Conservation (phyloP, 2,329 filamentous ascomycete genomes). For the Colletotrichum camelliae region DNA sequence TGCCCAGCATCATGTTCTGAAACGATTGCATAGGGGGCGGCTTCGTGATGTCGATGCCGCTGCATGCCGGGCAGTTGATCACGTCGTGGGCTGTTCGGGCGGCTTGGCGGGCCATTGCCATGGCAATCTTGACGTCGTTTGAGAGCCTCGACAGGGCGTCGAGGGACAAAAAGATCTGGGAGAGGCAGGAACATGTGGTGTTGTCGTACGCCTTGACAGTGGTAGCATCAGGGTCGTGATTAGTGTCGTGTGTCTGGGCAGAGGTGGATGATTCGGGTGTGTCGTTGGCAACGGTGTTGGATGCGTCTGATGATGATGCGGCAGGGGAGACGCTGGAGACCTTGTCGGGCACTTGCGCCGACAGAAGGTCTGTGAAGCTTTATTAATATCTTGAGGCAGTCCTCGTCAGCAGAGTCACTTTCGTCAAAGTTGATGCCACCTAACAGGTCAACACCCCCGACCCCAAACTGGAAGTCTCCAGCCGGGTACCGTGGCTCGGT, state of each 20-base stretch:
- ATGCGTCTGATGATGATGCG: slow-evolving; percentile 3
- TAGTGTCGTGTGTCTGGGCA: not conserved
- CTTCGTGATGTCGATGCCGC: slow-evolving; percentile 37
- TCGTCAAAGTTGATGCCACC: slow-evolving; percentile 38
- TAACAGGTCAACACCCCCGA: slow-evolving; percentile 32
- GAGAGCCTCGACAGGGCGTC: slow-evolving; percentile 55
- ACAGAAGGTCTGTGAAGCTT: slow-evolving; percentile 9
- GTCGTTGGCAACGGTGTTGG: not conserved
- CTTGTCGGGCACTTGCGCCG: slow-evolving; percentile 4
- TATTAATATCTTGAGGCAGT: slow-evolving; percentile 33
- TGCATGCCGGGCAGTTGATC: slow-evolving; percentile 57
- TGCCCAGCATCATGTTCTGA: slow-evolving; percentile 61
- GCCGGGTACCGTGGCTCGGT: slow-evolving; percentile 16
- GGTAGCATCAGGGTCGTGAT: not conserved
- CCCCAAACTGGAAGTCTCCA: slow-evolving; percentile 22
- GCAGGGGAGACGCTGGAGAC: not conserved
- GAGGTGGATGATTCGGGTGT: slow-evolving; percentile 3
- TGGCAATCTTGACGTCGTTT: slow-evolving; percentile 47
- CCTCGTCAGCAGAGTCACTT: slow-evolving; percentile 27
- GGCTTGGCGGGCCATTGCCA: slow-evolving; percentile 53
- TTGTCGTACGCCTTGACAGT: slow-evolving; percentile 10
- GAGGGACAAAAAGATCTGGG: slow-evolving; percentile 55
- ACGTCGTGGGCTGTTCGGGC: slow-evolving; percentile 55
- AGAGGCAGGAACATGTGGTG: slow-evolving; percentile 52
- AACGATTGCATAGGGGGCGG: slow-evolving; percentile 53